Evolutionary conservation across 352 stramenopile species (phyloP), one percentile per base, ranked within the genome.

Genomic region (Phytophthora boehmeriae): DNA sequence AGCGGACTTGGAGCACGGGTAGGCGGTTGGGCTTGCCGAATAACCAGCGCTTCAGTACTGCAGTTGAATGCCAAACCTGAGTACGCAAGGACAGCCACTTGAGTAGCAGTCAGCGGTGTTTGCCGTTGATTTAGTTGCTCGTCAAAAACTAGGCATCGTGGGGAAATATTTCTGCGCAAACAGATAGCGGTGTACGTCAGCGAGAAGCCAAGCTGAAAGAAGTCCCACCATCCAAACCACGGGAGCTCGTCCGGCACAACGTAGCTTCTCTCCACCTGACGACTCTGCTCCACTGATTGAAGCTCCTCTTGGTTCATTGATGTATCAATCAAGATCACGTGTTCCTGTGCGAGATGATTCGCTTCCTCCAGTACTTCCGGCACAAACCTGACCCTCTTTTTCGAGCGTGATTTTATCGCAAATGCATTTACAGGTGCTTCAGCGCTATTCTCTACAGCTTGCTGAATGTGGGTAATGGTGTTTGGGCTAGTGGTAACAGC

Each of bases 181-280:
- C 84, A 66, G 43, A 91, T 66, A 1, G 59, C 54, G 27, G 61
- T 75, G 43, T 87, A 88, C 1, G 77, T 56, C n/a, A 91, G 55
- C 6, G n/a, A 58, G 0, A 72, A 5, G 2, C 82, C 82, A 25
- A 91, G 69, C 43, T 83, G 71, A 46, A 78, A 79, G 36, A 67
- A 76, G 51, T 88, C 56, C 44, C 48, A 62, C 75, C 66, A 89
- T 0, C 79, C 79, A 39, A 89, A 77, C 23, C 68, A 35, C 1
- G 71, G 68, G 1, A 83, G 70, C 35, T 91, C 82, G 11, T 60
- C 49, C 0, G 78, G 73, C 5, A 67, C 25, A 0, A 51, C 41
- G 35, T 86, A 78, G 28, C 62, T 78, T 53, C 83, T 84, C 44
- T 91, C 82, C 8, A 68, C 17, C 30, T 88, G 68, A 0, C 75